Evolutionary conservation across 2,329 filamentous ascomycete species (phyloP).

Genomic region (Ceratocystis eucalypticola): DNA sequence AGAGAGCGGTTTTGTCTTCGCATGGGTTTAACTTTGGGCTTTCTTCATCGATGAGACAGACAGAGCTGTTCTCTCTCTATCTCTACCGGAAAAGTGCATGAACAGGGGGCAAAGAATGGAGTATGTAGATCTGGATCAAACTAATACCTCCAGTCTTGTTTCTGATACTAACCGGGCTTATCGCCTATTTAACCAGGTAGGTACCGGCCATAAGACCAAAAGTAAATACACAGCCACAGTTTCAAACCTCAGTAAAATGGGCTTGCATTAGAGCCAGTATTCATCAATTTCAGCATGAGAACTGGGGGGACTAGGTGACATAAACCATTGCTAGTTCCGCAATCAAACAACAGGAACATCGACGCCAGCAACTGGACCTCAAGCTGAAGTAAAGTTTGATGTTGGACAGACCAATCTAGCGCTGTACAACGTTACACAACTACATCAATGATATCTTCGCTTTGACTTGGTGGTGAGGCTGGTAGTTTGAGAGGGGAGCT

Average conservation of each 20-base stretch:
- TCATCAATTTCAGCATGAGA: background rate
- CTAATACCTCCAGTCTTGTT: background rate
- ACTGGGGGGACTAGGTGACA: background rate
- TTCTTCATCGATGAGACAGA: background rate
- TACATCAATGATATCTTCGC: background rate
- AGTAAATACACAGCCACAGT: background rate
- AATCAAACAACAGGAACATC: background rate
- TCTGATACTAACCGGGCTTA: background rate
- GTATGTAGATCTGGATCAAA: background rate
- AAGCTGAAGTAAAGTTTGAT: slow-evolving; percentile 8
- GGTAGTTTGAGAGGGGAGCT: background rate
- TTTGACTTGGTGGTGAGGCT: background rate
- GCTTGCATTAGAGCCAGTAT: background rate
- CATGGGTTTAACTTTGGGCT: background rate
- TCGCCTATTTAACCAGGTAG: background rate
- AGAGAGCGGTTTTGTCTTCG: background rate
- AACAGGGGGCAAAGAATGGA: background rate
- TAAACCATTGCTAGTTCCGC: background rate
- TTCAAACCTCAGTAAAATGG: background rate
- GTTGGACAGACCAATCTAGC: slow-evolving; percentile 1
- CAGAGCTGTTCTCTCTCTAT: background rate
- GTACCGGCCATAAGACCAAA: background rate
- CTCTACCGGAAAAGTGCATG: background rate
- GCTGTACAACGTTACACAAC: slow-evolving; percentile 10
- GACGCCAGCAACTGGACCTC: background rate